phyloP scores from a whole-genome alignment of 108 stramenopile species.

The Cyclotella baltica region DNA sequence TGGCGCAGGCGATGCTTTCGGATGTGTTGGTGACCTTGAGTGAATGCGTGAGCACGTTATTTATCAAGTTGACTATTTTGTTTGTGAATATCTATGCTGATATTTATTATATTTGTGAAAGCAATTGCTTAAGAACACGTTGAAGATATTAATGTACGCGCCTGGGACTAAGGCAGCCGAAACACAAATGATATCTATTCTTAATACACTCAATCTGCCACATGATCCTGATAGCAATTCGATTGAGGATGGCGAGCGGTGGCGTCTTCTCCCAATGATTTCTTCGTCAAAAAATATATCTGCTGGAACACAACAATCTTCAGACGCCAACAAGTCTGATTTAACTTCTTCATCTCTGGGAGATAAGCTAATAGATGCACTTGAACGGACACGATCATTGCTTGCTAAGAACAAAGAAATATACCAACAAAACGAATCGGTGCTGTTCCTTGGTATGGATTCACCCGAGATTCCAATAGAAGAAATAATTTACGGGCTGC shows the following conservation, averaged over 20 bases:
- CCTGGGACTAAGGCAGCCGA: constrained; percentile 58
- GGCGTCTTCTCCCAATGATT: constrained; percentile 61
- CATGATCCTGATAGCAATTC: not conserved
- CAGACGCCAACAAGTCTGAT: constrained; percentile 37
- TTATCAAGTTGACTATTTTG: not conserved
- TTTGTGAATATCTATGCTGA: not conserved
- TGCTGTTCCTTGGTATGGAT: constrained; percentile 91
- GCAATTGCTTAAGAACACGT: constrained; percentile 44
- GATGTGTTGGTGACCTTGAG: constrained; percentile 69
- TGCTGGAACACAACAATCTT: not conserved
- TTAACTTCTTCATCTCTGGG: constrained; percentile 71
- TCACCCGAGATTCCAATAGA: constrained; percentile 77
- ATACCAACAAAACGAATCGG: constrained; percentile 34
- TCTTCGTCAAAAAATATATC: constrained; percentile 10
- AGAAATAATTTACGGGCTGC: constrained; percentile 69
- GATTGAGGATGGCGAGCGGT: constrained; percentile 8
- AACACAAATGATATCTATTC: constrained; percentile 39
- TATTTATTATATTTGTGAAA: not conserved
- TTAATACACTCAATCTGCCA: not conserved
- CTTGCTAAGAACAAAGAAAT: constrained; percentile 6
- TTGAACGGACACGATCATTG: constrained; percentile 55
- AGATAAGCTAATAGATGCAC: constrained; percentile 65
- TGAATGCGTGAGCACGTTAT: constrained; percentile 29
- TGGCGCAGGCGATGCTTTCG: constrained; percentile 85
- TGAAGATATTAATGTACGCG: constrained; percentile 69